A percentile compares a stretch with the other conserved stretches of the same genome.
Evolutionary conservation across 129 eudicot species (phyloP).

Genomic region (Artemisia annua): DNA sequence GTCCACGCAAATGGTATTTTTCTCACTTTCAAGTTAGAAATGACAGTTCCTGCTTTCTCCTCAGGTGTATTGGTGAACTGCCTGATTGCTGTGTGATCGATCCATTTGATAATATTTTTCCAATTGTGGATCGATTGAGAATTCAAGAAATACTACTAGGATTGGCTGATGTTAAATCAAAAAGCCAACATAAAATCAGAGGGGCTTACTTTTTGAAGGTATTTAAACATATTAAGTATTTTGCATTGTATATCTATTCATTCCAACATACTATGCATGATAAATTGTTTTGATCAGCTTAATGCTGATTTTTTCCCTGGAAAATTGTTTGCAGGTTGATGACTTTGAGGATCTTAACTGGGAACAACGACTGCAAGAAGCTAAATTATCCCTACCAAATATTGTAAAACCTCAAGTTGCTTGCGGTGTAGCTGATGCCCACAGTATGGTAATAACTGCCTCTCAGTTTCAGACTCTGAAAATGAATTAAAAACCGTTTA

Average conservation of each 20-base stretch:
- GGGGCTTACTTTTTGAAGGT: conserved; percentile 82
- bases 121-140: conserved; percentile 77
- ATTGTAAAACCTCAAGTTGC: conserved; percentile 99
- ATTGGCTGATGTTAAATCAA: conserved; percentile 49
- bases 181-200: conserved; percentile 63
- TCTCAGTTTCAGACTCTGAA: too few relatives aligned
- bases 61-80: conserved; percentile 58
- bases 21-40: background rate
- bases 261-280: background rate
- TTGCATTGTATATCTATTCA: conserved; percentile 6
- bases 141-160: conserved; percentile 72
- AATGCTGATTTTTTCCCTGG: conserved; percentile 6
- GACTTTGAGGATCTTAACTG: conserved; percentile 59
- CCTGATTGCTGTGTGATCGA: conserved; percentile 72
- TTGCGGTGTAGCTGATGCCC: conserved; percentile 93
- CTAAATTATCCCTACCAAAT: conserved; percentile 67
- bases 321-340: conserved; percentile 58
- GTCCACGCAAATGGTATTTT: too few relatives aligned
- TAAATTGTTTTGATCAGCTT: conserved; percentile 13
- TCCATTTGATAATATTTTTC: conserved; percentile 70
- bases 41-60: background rate
- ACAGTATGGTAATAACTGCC: conserved; percentile 70
- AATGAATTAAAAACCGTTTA: background rate
- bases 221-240: conserved; percentile 4
- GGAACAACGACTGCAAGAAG: conserved; percentile 54